These are phyloP conservation scores for Takakia lepidozioides DNA, from an alignment of 225 moss, liverwort and hornwort genomes.

Conservation along the genomic window DNA sequence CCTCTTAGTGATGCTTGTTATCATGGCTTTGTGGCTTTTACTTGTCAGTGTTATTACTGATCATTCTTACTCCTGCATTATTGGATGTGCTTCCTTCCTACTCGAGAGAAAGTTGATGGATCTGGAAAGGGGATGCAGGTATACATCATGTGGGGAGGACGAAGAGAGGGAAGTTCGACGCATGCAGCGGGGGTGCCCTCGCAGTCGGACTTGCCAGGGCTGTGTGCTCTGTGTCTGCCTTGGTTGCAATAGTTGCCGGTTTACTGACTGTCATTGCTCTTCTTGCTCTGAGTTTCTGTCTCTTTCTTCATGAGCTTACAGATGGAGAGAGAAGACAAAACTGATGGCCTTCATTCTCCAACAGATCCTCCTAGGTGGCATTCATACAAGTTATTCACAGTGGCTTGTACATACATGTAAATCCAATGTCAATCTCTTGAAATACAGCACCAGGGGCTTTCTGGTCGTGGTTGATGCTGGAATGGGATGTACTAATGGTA, in stretches of 20 bases:
- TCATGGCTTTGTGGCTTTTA: neutral
- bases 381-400: neutral
- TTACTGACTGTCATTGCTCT: neutral
- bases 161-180: slow-evolving; percentile 5
- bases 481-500: too few relatives aligned
- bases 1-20: too few relatives aligned
- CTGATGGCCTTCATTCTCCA: neutral
- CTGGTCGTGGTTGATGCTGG: too few relatives aligned
- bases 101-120: neutral
- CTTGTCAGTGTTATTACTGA: neutral
- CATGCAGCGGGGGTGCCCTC: neutral
- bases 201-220: slow-evolving; percentile 2
- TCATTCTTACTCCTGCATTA: neutral
- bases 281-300: neutral
- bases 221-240: slow-evolving; percentile 3
- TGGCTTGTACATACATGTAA: slow-evolving; percentile 1
- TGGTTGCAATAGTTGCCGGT: neutral
- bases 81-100: neutral
- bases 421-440: too few relatives aligned
- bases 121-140: neutral
- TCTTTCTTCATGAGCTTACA: neutral
- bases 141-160: slow-evolving; percentile 4
- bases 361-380: neutral
- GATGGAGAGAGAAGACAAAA: neutral
- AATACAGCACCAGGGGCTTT: too few relatives aligned